A percentile compares a stretch with the other conserved stretches of the same genome.
Conservation (phyloP, 108 stramenopile species). For the Nitzschia palea region DNA sequence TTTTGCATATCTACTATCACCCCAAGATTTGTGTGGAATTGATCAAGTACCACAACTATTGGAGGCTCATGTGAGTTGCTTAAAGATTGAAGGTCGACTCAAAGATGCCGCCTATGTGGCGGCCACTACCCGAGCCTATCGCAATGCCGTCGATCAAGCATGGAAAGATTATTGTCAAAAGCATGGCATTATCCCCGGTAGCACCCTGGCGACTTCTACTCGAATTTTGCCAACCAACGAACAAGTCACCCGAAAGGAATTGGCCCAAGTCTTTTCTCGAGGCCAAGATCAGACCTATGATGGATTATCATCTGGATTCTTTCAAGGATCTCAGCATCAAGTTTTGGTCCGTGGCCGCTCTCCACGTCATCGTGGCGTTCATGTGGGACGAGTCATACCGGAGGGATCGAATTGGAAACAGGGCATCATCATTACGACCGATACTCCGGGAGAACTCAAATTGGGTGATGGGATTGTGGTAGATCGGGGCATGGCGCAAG, state of each 20-base stretch:
- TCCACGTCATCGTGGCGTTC: constrained; percentile 72
- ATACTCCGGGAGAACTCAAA: constrained; percentile 39
- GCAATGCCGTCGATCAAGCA: constrained; percentile 69
- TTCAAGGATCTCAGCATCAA: constrained; percentile 72
- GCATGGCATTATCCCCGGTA: constrained; percentile 7
- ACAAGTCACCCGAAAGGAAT: constrained; percentile 46
- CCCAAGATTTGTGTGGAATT: constrained; percentile 79
- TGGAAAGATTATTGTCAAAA: constrained; percentile 56
- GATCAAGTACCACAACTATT: constrained; percentile 65
- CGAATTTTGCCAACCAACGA: constrained; percentile 30
- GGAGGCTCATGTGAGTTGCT: constrained; percentile 64
- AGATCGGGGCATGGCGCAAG: constrained; percentile 69
- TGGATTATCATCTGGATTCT: constrained; percentile 75
- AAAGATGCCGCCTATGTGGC: constrained; percentile 80
- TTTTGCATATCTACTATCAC: constrained; percentile 60
- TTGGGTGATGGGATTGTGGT: constrained; percentile 78
- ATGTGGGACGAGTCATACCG: constrained; percentile 52
- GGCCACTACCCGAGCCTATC: constrained; percentile 76
- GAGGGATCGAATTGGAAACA: constrained; percentile 30
- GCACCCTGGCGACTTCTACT: background rate
- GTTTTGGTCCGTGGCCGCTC: constrained; percentile 63
- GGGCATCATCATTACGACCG: constrained; percentile 36
- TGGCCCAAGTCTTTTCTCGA: constrained; percentile 71
- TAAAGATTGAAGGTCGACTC: constrained; percentile 83
- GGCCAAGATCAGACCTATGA: constrained; percentile 70